Conservation (phyloP, 495 filamentous ascomycete species). For the Aspergillus carlsbadensis region DNA sequence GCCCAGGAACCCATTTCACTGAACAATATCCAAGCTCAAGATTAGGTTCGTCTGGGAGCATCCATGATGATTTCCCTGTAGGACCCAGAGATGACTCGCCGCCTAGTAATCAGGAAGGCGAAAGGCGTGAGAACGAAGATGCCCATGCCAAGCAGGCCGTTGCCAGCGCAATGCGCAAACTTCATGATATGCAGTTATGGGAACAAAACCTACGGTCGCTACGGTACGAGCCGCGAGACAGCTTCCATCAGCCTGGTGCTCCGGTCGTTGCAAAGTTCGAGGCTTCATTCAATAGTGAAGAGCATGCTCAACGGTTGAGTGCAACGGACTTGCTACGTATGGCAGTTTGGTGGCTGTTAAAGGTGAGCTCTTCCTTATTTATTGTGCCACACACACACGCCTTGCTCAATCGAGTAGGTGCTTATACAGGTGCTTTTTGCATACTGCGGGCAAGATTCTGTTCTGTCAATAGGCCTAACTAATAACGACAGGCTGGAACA, state of each 20-base stretch:
- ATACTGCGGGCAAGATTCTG: not conserved
- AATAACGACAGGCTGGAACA: constrained; percentile 22
- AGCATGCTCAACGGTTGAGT: constrained; percentile 25
- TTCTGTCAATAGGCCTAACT: not conserved
- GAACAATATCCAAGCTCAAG: not conserved
- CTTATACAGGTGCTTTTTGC: too few species aligned
- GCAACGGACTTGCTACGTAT: constrained; percentile 40
- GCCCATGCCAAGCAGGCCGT: constrained; percentile 27
- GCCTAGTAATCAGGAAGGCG: not conserved
- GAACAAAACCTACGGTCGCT: constrained; percentile 33
- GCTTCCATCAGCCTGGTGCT: constrained; percentile 28
- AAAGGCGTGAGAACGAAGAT: constrained; percentile 5
- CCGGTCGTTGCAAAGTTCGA: constrained; percentile 26
- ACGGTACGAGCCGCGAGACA: constrained; percentile 31
- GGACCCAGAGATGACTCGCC: constrained; percentile 4
- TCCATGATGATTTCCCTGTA: not conserved
- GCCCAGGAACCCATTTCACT: not conserved
- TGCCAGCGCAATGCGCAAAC: constrained; percentile 30
- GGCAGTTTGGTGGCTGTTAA: constrained; percentile 49
- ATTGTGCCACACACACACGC: too few species aligned
- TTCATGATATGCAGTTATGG: constrained; percentile 26
- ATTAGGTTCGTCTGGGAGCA: not conserved
- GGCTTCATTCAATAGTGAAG: constrained; percentile 23
- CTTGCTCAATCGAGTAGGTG: too few species aligned
- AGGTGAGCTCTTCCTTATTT: constrained; percentile 21